Base-by-base conservation (phyloP, 352 stramenopile species). In the Pseudoperonospora humuli region DNA sequence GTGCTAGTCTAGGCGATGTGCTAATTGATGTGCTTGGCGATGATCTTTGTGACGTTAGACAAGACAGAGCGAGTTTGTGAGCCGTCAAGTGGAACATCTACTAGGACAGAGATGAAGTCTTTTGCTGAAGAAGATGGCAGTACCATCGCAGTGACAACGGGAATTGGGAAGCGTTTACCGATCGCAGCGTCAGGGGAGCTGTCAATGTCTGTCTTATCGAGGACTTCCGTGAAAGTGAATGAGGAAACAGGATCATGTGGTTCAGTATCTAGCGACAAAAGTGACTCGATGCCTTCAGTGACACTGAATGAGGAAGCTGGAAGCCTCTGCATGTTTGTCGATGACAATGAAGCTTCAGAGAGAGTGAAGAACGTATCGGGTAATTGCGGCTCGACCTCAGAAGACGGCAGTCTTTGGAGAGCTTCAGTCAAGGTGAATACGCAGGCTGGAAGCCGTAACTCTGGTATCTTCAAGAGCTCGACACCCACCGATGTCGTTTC, bases 351-450 rank as follows among this genome's bases (percentile, higher is more conserved):
- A 45, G 13, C 51, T 14, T 47, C 50, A 6, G 64, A 70, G 18
- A 59, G 51, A 38, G 48, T 62, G n/a, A 59, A 69, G 37, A 50
- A 48, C 19, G 37, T 53, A 9, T 49, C 48, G 21, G 46, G 46
- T 10, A 56, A 23, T n/a, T 54, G 61, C 15, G 67, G 10, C 25
- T 53, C 43, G 6, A 29, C 15, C 43, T 37, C 36, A 1, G 21
- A 39, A 46, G 20, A 40, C 23, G 28, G 29, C 18, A 36, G 21
- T 13, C 8, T 4, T 14, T 58, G 45, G 50, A 50, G 43, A 49
- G 21, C 43, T 29, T 57, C 57, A 8, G 62, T 72, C 18, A 66
- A 61, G 38, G 54, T 75, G 19, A 72, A 69, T 39, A 48, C 25
- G 15, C 39, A 58, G 15, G 44, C 59, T 35, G 57, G 56, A 4